Evolutionary conservation across 768 basidiomycete species (phyloP), one percentile per base, ranked within the genome.

Genomic region (Suillus subalutaceus): DNA sequence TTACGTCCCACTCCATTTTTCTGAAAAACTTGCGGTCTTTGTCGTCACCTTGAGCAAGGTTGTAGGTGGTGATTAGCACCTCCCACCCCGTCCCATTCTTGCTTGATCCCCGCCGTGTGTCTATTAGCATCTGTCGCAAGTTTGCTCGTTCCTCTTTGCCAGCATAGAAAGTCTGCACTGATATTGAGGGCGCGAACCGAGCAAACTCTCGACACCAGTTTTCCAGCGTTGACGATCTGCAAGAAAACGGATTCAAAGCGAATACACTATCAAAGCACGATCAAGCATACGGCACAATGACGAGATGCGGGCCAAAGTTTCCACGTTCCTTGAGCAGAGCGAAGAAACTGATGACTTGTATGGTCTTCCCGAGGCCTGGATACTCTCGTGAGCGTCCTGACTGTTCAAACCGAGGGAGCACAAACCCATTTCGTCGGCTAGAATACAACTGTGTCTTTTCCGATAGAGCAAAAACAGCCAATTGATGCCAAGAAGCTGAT

Each of bases 341-440:
- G 67, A 99, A 87, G 81, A 99, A 97, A 63, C 96, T 92, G 76
- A 99, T 99, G 63, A 99, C 97, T 80, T 99, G 97, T 46, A 97
- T 92, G 2, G 97, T 99, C 83, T 99, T 99, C 35, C 97, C 97
- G 69, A 99, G 89, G 73, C 97, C 97, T 97, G 63, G 6, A 40
- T 18, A 57, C 37, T 38, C 38, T 30, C 38, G 66, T 72, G 38
- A 69, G 64, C 44, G 15, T 65, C 41, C 26, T 16, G 64, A 41
- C 64, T 64, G 32, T 41, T 61, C 46, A 57, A 35, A 68, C 50
- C 32, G 38, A 57, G 50, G 50, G 61, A 32, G 50, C 40, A 84
- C 87, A 71, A 78, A 93, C 97, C 97, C 97, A 99, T 99, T 78
- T 99, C 97, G 77, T 99, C 97, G 2, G 97, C 97, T 52, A 99